phyloP scores from a whole-genome alignment of 805 yeast species.

The Naumovozyma dairenensis region DNA sequence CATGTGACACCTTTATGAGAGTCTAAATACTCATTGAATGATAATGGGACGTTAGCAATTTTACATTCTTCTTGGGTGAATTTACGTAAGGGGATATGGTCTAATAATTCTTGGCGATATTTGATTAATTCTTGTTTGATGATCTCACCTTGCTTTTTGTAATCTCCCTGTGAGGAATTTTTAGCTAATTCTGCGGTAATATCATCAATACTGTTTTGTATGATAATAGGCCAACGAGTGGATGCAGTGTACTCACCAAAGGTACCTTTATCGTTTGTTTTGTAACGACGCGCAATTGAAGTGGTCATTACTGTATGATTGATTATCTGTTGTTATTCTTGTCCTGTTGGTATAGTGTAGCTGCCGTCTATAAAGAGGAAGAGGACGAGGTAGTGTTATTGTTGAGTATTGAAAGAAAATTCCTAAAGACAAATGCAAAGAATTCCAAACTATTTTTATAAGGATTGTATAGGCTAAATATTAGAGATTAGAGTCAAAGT shows the following conservation, averaged over 20 bases:
- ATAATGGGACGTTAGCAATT: slow-evolving; percentile 36
- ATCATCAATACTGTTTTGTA: slow-evolving; percentile 61
- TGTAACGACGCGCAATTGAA: slow-evolving; percentile 34
- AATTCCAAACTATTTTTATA: too few relatives aligned
- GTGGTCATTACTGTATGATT: not conserved
- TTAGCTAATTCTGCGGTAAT: slow-evolving; percentile 25
- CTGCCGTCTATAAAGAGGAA: too few relatives aligned
- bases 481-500: too few relatives aligned
- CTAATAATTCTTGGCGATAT: slow-evolving; percentile 37
- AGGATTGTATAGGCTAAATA: too few relatives aligned
- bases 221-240: slow-evolving; percentile 79
- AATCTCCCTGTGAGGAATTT: slow-evolving; percentile 18
- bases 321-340: too few relatives aligned
- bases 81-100: slow-evolving; percentile 34
- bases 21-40: slow-evolving; percentile 48
- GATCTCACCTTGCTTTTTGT: slow-evolving; percentile 36
- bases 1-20: slow-evolving; percentile 40
- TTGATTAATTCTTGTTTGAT: slow-evolving; percentile 35
- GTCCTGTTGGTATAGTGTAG: too few relatives aligned
- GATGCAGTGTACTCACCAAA: slow-evolving; percentile 76
- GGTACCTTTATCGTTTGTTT: slow-evolving; percentile 59
- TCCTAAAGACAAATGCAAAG: too few relatives aligned
- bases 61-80: slow-evolving; percentile 34
- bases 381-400: too few relatives aligned
- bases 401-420: too few relatives aligned